Conservation (phyloP, 2,329 filamentous ascomycete species). For the Penicillium concentricum region DNA sequence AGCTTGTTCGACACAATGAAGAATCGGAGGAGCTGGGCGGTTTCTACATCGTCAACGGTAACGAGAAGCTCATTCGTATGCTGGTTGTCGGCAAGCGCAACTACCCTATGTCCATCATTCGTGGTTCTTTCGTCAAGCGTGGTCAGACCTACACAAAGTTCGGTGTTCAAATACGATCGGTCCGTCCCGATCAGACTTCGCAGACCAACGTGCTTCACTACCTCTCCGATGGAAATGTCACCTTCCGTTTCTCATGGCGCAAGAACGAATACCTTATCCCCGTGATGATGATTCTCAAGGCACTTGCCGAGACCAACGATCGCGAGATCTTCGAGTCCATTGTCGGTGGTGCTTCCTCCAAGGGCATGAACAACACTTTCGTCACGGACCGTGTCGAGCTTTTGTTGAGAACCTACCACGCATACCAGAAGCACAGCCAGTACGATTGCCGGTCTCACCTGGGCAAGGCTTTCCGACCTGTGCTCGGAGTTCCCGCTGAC, state of each 20-base stretch:
- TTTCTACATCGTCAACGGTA: slow-evolving; percentile 97
- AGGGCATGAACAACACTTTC: slow-evolving; percentile 83
- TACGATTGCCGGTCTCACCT: slow-evolving; percentile 81
- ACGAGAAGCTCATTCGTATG: slow-evolving; percentile 93
- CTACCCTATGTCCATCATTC: slow-evolving; percentile 90
- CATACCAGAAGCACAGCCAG: slow-evolving; percentile 79
- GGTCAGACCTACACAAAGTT: slow-evolving; percentile 84
- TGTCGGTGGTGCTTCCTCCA: slow-evolving; percentile 72
- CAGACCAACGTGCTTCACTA: slow-evolving; percentile 98
- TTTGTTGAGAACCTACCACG: slow-evolving; percentile 88
- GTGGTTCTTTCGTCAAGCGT: slow-evolving; percentile 84
- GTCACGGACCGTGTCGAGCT: slow-evolving; percentile 92
- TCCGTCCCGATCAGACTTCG: slow-evolving; percentile 95
- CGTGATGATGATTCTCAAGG: slow-evolving; percentile 95
- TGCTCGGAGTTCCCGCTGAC: slow-evolving; percentile 78
- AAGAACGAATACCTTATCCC: slow-evolving; percentile 97
- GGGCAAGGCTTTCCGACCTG: slow-evolving; percentile 85
- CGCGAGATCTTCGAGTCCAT: slow-evolving; percentile 94
- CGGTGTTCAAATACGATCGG: slow-evolving; percentile 87
- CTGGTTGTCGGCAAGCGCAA: slow-evolving; percentile 88
- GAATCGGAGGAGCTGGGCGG: slow-evolving; percentile 95
- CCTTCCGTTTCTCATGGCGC: slow-evolving; percentile 95
- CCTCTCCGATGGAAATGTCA: slow-evolving; percentile 91
- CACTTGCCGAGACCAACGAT: slow-evolving; percentile 92
- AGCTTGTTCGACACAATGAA: slow-evolving; percentile 83